Conservation (phyloP, 2,329 filamentous ascomycete species). For the Thermoascus crustaceus region DNA sequence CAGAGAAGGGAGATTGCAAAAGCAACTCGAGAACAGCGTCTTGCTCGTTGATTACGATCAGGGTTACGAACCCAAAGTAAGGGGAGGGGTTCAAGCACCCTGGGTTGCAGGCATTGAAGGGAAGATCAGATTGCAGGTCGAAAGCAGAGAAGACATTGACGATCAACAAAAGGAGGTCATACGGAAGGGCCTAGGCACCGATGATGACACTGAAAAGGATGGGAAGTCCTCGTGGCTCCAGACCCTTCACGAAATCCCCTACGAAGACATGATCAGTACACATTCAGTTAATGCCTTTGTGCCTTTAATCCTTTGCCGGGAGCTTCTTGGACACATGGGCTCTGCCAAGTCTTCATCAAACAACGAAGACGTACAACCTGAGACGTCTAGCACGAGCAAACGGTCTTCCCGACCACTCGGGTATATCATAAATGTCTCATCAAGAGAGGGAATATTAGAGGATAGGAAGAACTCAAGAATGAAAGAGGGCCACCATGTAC, state of each 20-base stretch:
- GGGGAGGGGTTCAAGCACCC: constrained; percentile 10
- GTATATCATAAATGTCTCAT: too few relatives aligned
- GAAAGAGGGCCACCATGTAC: constrained; percentile 29
- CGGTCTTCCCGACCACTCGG: too few relatives aligned
- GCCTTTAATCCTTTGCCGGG: constrained; percentile 31
- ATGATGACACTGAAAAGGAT: constrained; percentile 4
- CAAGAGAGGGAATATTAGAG: constrained; percentile 31
- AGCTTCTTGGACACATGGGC: constrained; percentile 26
- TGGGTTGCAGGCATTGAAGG: constrained; percentile 12
- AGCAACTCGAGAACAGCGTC: too few relatives aligned
- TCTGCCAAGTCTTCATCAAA: too few relatives aligned
- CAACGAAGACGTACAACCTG: too few relatives aligned
- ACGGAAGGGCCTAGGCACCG: constrained; percentile 11
- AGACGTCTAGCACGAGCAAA: too few relatives aligned
- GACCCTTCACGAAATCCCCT: constrained; percentile 29
- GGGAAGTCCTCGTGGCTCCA: constrained; percentile 32
- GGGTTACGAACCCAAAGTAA: constrained; percentile 10
- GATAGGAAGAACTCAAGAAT: constrained; percentile 5
- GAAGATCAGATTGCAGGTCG: too few relatives aligned
- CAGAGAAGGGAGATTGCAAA: constrained; percentile 14
- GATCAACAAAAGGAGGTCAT: constrained; percentile 1
- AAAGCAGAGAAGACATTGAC: too few relatives aligned
- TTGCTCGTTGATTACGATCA: constrained; percentile 3
- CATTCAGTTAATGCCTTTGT: constrained; percentile 33
- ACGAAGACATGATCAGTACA: constrained; percentile 32